Evolutionary conservation across 371 early-diverging fungal genomes (phyloP).

Genomic region (Mucor saturninus): DNA sequence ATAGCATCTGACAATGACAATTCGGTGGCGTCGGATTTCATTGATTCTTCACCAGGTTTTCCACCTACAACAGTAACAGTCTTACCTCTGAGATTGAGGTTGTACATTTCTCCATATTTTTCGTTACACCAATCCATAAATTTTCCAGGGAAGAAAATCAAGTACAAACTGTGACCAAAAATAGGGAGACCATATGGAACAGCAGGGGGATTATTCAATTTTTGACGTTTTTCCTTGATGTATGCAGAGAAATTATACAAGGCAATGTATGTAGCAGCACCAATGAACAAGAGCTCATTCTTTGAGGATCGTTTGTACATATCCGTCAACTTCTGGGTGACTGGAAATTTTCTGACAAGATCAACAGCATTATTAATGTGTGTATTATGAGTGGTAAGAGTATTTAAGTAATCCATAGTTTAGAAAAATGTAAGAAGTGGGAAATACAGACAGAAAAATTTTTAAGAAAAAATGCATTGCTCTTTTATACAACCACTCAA

Average conservation of each 20-base stretch:
- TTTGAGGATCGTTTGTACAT: slow-evolving; percentile 33
- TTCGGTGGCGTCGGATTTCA: slow-evolving; percentile 29
- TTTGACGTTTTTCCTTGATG: slow-evolving; percentile 29
- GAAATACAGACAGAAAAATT: no score
- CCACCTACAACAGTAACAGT: slow-evolving; percentile 34
- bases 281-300: slow-evolving; percentile 32
- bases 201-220: slow-evolving; percentile 33
- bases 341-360: slow-evolving; percentile 10
- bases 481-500: no score
- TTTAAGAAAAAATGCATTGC: no score
- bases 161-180: slow-evolving; percentile 40
- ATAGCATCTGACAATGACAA: slow-evolving; percentile 40
- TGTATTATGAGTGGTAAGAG: not conserved
- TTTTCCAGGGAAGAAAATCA: slow-evolving; percentile 22
- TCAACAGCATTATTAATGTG: slow-evolving; percentile 21
- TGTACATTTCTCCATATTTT: slow-evolving; percentile 45
- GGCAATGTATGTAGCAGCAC: slow-evolving; percentile 36
- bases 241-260: slow-evolving; percentile 32
- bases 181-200: slow-evolving; percentile 40
- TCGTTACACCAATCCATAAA: slow-evolving; percentile 44
- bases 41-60: slow-evolving; percentile 32
- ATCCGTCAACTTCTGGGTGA: slow-evolving; percentile 6
- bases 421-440: no score
- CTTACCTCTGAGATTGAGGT: slow-evolving; percentile 28
- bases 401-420: slow-evolving; percentile 8